phyloP scores from a whole-genome alignment of 768 basidiomycete genomes.

The Naematelia aurantialba region DNA sequence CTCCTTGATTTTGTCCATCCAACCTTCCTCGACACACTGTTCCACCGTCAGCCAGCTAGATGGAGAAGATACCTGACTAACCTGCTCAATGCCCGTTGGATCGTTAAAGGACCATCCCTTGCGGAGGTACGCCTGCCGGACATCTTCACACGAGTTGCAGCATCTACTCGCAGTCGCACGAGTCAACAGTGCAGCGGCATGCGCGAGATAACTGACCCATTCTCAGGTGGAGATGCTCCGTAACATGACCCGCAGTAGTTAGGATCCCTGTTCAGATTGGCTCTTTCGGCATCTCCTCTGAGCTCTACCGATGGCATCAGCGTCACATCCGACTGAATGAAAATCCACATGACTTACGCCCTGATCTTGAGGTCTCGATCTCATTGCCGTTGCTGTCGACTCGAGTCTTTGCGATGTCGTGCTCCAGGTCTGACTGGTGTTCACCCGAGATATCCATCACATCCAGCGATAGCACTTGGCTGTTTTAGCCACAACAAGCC shows the following conservation, averaged over 20 bases:
- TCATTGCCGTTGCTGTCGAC: conserved; percentile 60
- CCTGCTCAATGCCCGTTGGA: conserved; percentile 90
- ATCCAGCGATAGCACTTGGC: conserved; percentile 86
- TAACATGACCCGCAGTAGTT: conserved; percentile 94
- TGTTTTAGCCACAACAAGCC: conserved; percentile 3
- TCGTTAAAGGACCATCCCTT: conserved; percentile 93
- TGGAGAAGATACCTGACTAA: conserved; percentile 47
- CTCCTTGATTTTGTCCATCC: conserved; percentile 87
- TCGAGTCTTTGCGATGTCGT: conserved; percentile 81
- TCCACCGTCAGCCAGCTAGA: not conserved
- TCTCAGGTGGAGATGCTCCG: conserved; percentile 59
- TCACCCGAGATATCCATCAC: conserved; percentile 98
- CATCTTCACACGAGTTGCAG: conserved; percentile 94
- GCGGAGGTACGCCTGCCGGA: conserved; percentile 80
- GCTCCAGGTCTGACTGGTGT: conserved; percentile 78
- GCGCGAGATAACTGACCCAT: conserved; percentile 29
- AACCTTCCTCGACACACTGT: conserved; percentile 88
- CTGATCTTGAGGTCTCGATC: conserved; percentile 52
- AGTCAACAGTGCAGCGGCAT: not conserved
- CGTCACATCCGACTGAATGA: not conserved
- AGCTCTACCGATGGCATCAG: conserved; percentile 57
- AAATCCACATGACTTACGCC: conserved; percentile 26
- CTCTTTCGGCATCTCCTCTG: conserved; percentile 73
- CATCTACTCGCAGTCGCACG: conserved; percentile 65
- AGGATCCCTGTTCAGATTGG: conserved; percentile 36